These are phyloP conservation scores for Kuraishia floccosa DNA, from an alignment of 805 yeast species.

Conservation along the genomic window DNA sequence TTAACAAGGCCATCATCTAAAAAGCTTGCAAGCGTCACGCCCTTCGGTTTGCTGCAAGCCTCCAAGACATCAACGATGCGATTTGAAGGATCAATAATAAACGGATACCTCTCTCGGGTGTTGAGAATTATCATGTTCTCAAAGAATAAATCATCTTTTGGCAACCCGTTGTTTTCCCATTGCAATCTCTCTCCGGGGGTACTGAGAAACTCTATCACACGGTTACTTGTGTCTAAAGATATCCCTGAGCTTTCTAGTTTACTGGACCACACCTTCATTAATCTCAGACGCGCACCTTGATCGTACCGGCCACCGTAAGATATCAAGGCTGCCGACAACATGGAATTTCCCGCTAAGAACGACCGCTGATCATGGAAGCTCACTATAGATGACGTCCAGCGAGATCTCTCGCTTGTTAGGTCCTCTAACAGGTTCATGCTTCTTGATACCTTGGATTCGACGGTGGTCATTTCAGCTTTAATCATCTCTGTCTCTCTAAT, in stretches of 20 bases:
- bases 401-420: slow-evolving; percentile 50
- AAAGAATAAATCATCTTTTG: slow-evolving; percentile 45
- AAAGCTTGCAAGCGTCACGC: slow-evolving; percentile 53
- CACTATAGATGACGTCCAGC: slow-evolving; percentile 62
- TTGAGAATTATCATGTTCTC: slow-evolving; percentile 52
- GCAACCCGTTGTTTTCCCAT: slow-evolving; percentile 46
- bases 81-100: slow-evolving; percentile 66
- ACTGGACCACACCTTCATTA: slow-evolving; percentile 23
- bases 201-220: slow-evolving; percentile 24
- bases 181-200: slow-evolving; percentile 24
- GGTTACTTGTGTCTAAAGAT: slow-evolving; percentile 22
- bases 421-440: slow-evolving; percentile 53
- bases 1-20: slow-evolving; percentile 54
- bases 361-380: slow-evolving; percentile 34
- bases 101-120: slow-evolving; percentile 27
- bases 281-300: slow-evolving; percentile 28
- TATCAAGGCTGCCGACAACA: slow-evolving; percentile 51
- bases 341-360: slow-evolving; percentile 49
- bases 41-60: slow-evolving; percentile 17
- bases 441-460: slow-evolving; percentile 47
- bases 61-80: slow-evolving; percentile 28
- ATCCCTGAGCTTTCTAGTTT: slow-evolving; percentile 18
- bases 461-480: slow-evolving; percentile 56
- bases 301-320: slow-evolving; percentile 52
- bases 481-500: slow-evolving; percentile 72